Percentiles rank a stretch among this genome's conserved stretches.
Evolutionary conservation across 2,329 filamentous ascomycete genomes (phyloP).

Genomic region (Talaromyces sp.): DNA sequence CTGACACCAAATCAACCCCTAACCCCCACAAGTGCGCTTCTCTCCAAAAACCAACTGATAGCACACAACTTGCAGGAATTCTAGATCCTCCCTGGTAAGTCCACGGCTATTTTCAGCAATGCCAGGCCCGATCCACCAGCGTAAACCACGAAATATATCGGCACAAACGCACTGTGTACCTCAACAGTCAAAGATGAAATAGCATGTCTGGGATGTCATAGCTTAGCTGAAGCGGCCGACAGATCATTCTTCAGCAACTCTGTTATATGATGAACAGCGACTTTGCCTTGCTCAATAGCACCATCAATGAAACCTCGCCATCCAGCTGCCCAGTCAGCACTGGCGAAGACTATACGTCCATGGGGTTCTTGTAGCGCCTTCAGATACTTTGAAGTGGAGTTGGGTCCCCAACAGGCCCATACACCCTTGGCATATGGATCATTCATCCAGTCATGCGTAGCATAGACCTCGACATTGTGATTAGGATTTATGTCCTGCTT

Average conservation of each 20-base stretch:
- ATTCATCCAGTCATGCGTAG: constrained; percentile 28
- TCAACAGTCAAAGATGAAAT: background rate
- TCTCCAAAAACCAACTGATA: no score
- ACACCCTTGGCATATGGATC: constrained; percentile 29
- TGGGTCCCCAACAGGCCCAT: constrained; percentile 22
- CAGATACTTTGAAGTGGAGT: constrained; percentile 20
- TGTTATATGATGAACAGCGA: background rate
- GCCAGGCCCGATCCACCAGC: no score
- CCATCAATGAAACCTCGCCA: constrained; percentile 37
- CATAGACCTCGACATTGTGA: background rate
- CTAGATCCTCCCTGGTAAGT: no score
- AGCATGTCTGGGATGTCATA: background rate
- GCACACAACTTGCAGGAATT: no score
- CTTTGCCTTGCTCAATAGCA: constrained; percentile 30
- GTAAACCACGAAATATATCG: no score
- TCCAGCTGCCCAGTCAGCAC: constrained; percentile 33
- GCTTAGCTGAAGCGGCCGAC: background rate
- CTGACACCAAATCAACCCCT: no score
- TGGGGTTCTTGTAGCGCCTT: constrained; percentile 26
- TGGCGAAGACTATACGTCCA: constrained; percentile 30
- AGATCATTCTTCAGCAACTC: background rate
- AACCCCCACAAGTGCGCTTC: no score
- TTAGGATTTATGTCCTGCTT: background rate
- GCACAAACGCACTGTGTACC: no score
- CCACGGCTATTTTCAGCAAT: no score